Conservation (phyloP, 2,329 filamentous ascomycete genomes). For the Fusarium pilosicola region DNA sequence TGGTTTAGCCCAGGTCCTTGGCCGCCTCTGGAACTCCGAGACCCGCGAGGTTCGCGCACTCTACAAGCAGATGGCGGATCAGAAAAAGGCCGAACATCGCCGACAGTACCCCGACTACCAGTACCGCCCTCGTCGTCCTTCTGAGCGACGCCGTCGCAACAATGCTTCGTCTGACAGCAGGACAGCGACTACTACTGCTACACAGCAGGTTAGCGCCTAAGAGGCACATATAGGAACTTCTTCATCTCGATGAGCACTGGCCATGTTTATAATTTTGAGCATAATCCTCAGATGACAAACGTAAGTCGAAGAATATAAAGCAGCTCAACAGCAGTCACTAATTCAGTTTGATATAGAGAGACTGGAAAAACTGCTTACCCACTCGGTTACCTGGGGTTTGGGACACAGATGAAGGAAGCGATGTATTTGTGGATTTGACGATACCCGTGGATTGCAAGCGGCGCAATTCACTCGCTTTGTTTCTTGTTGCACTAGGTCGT, state of each 20-base stretch:
- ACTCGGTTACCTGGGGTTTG: not conserved
- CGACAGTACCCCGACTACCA: slow-evolving; percentile 51
- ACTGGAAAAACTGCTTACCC: not conserved
- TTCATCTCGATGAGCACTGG: not conserved
- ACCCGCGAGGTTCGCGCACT: slow-evolving; percentile 42
- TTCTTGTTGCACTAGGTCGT: not conserved
- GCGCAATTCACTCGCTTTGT: not conserved
- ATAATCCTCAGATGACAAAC: not conserved
- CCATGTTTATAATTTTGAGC: not conserved
- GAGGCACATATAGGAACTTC: not conserved
- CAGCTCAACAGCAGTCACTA: not conserved
- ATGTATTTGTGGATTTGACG: not conserved
- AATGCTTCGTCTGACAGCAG: not conserved
- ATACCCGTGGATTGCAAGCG: slow-evolving; percentile 7
- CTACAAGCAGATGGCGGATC: slow-evolving; percentile 47
- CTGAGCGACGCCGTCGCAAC: slow-evolving; percentile 20
- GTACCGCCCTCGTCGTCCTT: slow-evolving; percentile 47
- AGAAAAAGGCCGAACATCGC: slow-evolving; percentile 46
- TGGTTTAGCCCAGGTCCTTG: slow-evolving; percentile 50
- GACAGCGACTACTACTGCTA: not conserved
- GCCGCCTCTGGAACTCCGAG: slow-evolving; percentile 51
- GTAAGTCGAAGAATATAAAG: not conserved
- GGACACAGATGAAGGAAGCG: not conserved
- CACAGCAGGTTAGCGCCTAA: not conserved
- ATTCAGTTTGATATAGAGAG: not conserved